These are phyloP conservation scores for Cryptococcus deneoformans DNA, from an alignment of 1,284 basidiomycete species.

Conservation along the genomic window DNA sequence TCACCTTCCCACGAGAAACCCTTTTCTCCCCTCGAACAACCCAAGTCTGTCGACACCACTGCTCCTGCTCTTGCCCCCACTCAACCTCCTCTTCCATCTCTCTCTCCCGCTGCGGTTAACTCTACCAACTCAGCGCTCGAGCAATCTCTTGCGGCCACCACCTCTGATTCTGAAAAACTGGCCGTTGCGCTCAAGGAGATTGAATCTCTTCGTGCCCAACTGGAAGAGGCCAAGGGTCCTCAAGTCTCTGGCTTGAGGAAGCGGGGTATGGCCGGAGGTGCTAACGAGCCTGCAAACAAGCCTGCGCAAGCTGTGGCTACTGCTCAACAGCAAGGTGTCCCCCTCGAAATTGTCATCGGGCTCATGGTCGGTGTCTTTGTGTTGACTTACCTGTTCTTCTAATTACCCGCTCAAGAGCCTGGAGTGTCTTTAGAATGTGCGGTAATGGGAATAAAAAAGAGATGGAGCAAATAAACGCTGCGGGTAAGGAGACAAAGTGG, in stretches of 20 bases:
- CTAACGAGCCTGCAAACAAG: constrained; percentile 28
- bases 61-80: constrained; percentile 13
- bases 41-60: constrained; percentile 6
- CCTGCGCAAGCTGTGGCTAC: constrained; percentile 22
- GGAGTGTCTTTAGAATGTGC: constrained; percentile 48
- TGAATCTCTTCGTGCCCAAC: constrained; percentile 39
- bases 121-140: constrained; percentile 40
- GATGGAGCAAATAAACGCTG: not conserved
- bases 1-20: constrained; percentile 23
- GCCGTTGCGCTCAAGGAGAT: constrained; percentile 44
- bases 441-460: not conserved
- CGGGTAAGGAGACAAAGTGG: not conserved
- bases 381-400: constrained; percentile 57
- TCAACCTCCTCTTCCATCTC: constrained; percentile 28
- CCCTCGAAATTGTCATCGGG: constrained; percentile 55
- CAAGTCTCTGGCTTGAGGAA: constrained; percentile 43
- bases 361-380: constrained; percentile 57
- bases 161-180: constrained; percentile 44
- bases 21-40: constrained; percentile 6
- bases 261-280: constrained; percentile 32
- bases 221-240: constrained; percentile 34
- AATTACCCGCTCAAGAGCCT: constrained; percentile 7
- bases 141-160: constrained; percentile 33
- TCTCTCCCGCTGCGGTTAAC: constrained; percentile 26
- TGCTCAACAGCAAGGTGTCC: constrained; percentile 48